A percentile compares a stretch with the other conserved stretches of the same genome.
Conservation (phyloP, 2,329 filamentous ascomycete genomes). For the Achaetomium macrosporum region DNA sequence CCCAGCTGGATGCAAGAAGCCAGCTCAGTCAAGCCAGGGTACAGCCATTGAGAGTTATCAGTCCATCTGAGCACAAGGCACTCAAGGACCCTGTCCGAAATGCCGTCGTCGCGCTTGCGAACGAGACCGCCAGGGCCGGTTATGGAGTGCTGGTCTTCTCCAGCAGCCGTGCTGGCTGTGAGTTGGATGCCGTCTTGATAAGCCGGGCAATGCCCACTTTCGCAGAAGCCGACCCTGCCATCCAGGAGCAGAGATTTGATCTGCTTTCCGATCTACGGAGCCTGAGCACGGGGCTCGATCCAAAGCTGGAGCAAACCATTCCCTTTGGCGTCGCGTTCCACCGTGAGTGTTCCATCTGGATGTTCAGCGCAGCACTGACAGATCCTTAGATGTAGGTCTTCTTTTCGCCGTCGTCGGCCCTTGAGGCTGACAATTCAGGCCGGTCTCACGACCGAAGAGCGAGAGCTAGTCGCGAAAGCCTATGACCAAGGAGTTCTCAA, state of each 20-base stretch:
- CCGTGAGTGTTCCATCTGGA: conserved; percentile 42
- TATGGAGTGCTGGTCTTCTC: conserved; percentile 71
- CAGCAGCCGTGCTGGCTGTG: conserved; percentile 61
- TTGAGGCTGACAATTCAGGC: conserved; percentile 38
- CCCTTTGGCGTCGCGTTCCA: conserved; percentile 68
- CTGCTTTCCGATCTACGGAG: conserved; percentile 61
- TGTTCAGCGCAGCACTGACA: neutral
- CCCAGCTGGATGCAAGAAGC: conserved; percentile 37
- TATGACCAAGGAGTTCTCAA: conserved; percentile 64
- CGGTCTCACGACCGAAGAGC: conserved; percentile 68
- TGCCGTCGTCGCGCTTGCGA: conserved; percentile 62
- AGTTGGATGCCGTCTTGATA: conserved; percentile 62
- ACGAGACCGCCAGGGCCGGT: conserved; percentile 61
- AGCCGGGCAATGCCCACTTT: conserved; percentile 57
- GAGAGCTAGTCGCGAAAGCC: conserved; percentile 63
- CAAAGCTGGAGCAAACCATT: conserved; percentile 58
- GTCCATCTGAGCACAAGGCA: conserved; percentile 53
- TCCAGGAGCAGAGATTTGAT: conserved; percentile 56
- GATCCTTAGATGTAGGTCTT: conserved; percentile 33
- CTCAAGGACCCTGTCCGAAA: conserved; percentile 61
- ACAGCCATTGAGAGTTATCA: conserved; percentile 43
- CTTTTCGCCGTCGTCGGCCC: too few relatives aligned
- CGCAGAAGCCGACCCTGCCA: conserved; percentile 38
- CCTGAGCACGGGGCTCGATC: conserved; percentile 60
- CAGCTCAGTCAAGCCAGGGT: conserved; percentile 29